Percentiles rank a stretch among this genome's conserved stretches.
phyloP scores from a whole-genome alignment of 345 rosid genomes.

The Citrus medica region DNA sequence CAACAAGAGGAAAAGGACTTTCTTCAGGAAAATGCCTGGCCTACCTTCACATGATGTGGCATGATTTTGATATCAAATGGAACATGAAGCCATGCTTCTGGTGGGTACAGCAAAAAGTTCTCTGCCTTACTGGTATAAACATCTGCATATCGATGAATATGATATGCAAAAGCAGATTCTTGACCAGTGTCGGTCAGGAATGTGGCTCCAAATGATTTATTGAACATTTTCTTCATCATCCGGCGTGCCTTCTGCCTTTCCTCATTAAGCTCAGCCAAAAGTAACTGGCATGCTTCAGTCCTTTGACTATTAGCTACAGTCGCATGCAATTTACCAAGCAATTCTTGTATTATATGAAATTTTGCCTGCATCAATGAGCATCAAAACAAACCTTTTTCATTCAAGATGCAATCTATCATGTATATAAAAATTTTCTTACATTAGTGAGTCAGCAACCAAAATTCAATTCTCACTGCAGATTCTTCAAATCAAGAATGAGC shows the following conservation, averaged over 20 bases:
- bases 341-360: slow-evolving; percentile 87
- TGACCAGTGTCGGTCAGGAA: slow-evolving; percentile 89
- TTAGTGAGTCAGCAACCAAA: not conserved
- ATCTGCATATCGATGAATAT: slow-evolving; percentile 94
- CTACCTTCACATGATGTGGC: slow-evolving; percentile 98
- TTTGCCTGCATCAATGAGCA: slow-evolving; percentile 55
- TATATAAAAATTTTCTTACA: not conserved
- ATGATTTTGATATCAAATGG: slow-evolving; percentile 89
- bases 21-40: not conserved
- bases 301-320: slow-evolving; percentile 41
- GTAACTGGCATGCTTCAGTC: slow-evolving; percentile 49
- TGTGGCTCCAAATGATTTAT: slow-evolving; percentile 92
- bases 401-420: not conserved
- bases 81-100: slow-evolving; percentile 95
- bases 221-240: slow-evolving; percentile 84
- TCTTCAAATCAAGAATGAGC: not conserved
- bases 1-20: not conserved
- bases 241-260: slow-evolving; percentile 71
- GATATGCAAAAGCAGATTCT: slow-evolving; percentile 93
- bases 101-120: slow-evolving; percentile 70
- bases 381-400: not conserved
- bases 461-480: not conserved
- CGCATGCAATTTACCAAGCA: slow-evolving; percentile 80
- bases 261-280: slow-evolving; percentile 65
- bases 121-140: slow-evolving; percentile 92